Evolutionary conservation across 2,329 filamentous ascomycete genomes (phyloP), one percentile per base, ranked within the genome.

Genomic region (Zymoseptoria pseudotritici): DNA sequence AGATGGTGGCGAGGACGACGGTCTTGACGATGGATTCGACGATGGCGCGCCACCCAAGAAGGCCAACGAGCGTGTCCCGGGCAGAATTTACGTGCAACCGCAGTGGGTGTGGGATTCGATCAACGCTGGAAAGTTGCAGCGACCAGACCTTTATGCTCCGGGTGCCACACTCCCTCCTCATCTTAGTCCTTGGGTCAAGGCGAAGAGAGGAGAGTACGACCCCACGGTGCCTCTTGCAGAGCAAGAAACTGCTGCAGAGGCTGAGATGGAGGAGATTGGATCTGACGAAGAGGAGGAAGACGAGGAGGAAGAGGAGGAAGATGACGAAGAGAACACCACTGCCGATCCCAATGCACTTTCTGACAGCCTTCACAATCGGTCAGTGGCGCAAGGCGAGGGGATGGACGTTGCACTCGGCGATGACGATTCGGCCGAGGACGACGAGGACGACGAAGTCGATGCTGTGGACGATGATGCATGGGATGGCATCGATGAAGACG

Each of bases 81-180:
- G 93, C 42, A 84, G 94, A 66, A 91, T 86, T 64, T 99, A 99
- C 69, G 79, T 99, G 58, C 94, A 99, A 78, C 94, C 94, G 20
- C 94, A 99, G 74, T 99, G 95, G 93, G 86, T 99, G 3, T 99
- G 94, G 94, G 94, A 99, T 72, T 93, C 90, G 70, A 79, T 96
- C 73, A 99, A 99, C 73, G 90, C 94, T 53, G 90, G 91, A 63
- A 91, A 93, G 75, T 79, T 99, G 58, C 86, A 97, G 73, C 83
- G 89, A 65, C 85, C 92, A 31, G 91, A 97, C 71, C 77, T 92
- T 42, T 99, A 99, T 71, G 90, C 88, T 0, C 94, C 94, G 1
- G 94, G 94, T 19, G 88, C 92, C 19, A 87, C 90, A 66, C 81
- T 99, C 31, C 94, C 94, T 21, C 94, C 94, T 11, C 94, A 99